Base-by-base conservation (phyloP, 768 basidiomycete genomes). In the Chlorophyllum brunneum region DNA sequence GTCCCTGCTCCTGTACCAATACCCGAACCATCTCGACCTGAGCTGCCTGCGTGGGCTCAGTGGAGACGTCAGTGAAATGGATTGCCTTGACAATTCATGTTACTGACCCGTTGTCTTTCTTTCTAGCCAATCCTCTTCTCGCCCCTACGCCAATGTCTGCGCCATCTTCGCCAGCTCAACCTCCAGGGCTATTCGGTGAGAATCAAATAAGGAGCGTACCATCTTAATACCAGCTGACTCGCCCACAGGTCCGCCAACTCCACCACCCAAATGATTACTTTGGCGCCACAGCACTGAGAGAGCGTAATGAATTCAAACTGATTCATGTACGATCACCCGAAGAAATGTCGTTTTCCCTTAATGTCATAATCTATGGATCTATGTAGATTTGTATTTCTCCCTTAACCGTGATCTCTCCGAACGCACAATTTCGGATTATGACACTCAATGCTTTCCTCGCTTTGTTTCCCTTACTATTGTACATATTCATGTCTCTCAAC, bases 11-110 rank as follows among this genome's bases (percentile, higher is more conserved):
- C 67, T 15, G 20, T 39, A 0, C 71, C 76, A 0, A 64, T 61
- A 0, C 70, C 75, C 1, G 74, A 74, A 5, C 68, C 74, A 9
- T 72, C 79, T 0, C 77, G 79, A 59, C 75, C 78, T 0, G 76
- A 78, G 30, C 16, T 81, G 24, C 87, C 88, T n/a, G 80, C 89
- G 1, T 92, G 89, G 89, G 81, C 88, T 0, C 87, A 90, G 59
- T 92, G 88, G 89, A 76, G 83, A 73, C 89, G 88, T 92, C 63
- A 48, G 81, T 75, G 16, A n/a, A 30, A 11, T 9, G 29, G 30
- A 31, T 3, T 45, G 33, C 39, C 34, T 31, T n/a, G 22, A 48
- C 18, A 15, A 4, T n/a, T 42, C 11, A 8, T 38, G n/a, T 6
- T 7, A 6, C 13, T 4, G 20, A 4, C 23, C 39, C 18, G 36